Conservation (phyloP, 257 asterid species). For the Agastache rugosa region DNA sequence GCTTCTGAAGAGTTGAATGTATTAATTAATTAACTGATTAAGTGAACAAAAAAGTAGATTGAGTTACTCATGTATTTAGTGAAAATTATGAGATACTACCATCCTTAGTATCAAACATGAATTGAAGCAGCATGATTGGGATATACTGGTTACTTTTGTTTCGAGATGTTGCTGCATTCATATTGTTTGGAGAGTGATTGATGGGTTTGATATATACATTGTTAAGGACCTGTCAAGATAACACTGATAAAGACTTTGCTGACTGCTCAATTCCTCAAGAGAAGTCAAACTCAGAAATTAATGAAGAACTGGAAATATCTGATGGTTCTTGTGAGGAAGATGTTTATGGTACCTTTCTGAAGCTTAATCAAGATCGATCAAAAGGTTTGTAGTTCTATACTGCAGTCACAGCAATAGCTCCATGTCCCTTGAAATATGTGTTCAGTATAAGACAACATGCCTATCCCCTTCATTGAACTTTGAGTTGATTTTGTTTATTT, state of each 20-base stretch:
- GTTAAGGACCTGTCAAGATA: slow-evolving; percentile 83
- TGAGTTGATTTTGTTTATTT: slow-evolving; percentile 33
- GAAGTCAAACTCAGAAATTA: slow-evolving; percentile 82
- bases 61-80: neutral
- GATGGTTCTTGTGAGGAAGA: slow-evolving; percentile 88
- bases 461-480: slow-evolving; percentile 29
- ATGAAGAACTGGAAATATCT: slow-evolving; percentile 80
- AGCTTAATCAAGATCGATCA: slow-evolving; percentile 43
- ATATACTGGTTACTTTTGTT: slow-evolving; percentile 5
- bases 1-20: neutral
- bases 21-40: neutral
- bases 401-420: slow-evolving; percentile 17
- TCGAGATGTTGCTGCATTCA: slow-evolving; percentile 29
- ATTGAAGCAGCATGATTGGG: slow-evolving; percentile 20
- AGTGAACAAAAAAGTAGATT: slow-evolving; percentile 10
- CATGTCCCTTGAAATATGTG: slow-evolving; percentile 26
- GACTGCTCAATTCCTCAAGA: slow-evolving; percentile 92
- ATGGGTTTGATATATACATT: slow-evolving; percentile 30
- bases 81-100: slow-evolving; percentile 13
- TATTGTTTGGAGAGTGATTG: slow-evolving; percentile 23
- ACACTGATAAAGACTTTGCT: slow-evolving; percentile 68
- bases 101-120: slow-evolving; percentile 19
- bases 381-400: slow-evolving; percentile 49
- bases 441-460: slow-evolving; percentile 26
- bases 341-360: slow-evolving; percentile 45